A percentile compares a stretch with the other conserved stretches of the same genome.
Conservation (phyloP, 345 rosid genomes). For the Aquilaria yunnanensis region DNA sequence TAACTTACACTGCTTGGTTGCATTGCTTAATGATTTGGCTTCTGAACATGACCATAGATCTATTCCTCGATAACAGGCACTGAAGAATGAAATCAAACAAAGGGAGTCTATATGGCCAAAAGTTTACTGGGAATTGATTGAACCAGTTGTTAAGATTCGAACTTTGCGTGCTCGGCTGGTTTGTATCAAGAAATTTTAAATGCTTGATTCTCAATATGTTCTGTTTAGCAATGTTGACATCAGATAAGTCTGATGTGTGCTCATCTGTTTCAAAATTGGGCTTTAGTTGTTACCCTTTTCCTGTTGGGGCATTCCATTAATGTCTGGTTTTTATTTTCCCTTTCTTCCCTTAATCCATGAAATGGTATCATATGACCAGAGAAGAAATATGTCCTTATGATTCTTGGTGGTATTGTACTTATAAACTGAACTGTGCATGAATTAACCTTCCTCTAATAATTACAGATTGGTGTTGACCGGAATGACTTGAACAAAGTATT, state of each 20-base stretch:
- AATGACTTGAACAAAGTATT: constrained; percentile 67
- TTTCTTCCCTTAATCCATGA: not conserved
- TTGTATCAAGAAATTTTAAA: constrained; percentile 25
- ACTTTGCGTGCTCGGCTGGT: constrained; percentile 91
- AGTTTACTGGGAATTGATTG: constrained; percentile 85
- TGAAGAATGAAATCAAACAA: constrained; percentile 82
- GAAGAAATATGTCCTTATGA: too few species aligned
- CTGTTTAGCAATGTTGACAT: not conserved
- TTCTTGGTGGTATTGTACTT: too few species aligned
- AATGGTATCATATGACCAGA: too few species aligned
- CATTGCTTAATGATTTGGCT: too few species aligned
- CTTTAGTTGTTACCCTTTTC: too few species aligned
- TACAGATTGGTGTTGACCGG: constrained; percentile 81
- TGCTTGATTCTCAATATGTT: not conserved
- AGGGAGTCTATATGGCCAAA: constrained; percentile 70
- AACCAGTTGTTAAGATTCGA: constrained; percentile 74
- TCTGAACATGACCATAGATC: too few species aligned
- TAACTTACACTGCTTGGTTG: too few species aligned
- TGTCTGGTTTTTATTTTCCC: too few species aligned
- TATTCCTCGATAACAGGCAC: constrained; percentile 32
- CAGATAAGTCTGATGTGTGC: not conserved
- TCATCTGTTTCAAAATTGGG: not conserved
- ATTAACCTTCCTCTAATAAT: not conserved
- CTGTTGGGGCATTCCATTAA: too few species aligned
- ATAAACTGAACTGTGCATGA: too few species aligned